Percentiles rank a stretch among this genome's conserved stretches.
phyloP scores from a whole-genome alignment of 2,329 filamentous ascomycete species.

The Westerdykella ornata region DNA sequence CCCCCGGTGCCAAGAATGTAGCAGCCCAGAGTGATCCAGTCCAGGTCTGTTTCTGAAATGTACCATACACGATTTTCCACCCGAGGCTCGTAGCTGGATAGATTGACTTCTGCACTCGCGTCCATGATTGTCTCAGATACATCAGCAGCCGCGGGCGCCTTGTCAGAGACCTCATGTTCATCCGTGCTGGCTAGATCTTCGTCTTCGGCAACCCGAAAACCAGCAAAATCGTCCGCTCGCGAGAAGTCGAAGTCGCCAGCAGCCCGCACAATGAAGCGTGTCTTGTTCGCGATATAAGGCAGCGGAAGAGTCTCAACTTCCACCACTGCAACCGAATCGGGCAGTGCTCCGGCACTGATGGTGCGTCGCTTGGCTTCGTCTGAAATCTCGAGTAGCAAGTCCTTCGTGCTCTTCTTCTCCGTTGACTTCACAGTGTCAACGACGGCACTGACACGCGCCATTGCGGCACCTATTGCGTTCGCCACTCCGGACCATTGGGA shows the following conservation, averaged over 20 bases:
- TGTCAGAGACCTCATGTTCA: slow-evolving; percentile 3
- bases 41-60: slow-evolving; percentile 42
- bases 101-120: slow-evolving; percentile 17
- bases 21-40: slow-evolving; percentile 44
- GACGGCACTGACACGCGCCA: slow-evolving; percentile 49
- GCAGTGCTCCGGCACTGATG: slow-evolving; percentile 33
- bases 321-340: slow-evolving; percentile 27
- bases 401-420: slow-evolving; percentile 29
- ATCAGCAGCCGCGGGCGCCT: slow-evolving; percentile 13
- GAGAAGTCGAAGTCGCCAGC: slow-evolving; percentile 46
- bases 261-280: slow-evolving; percentile 49
- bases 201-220: slow-evolving; percentile 7
- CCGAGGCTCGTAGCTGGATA: slow-evolving; percentile 37
- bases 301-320: slow-evolving; percentile 48
- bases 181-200: slow-evolving; percentile 5
- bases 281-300: slow-evolving; percentile 49
- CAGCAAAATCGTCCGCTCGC: slow-evolving; percentile 25
- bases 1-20: slow-evolving; percentile 47
- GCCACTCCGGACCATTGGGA: slow-evolving; percentile 54
- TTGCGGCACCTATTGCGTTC: slow-evolving; percentile 60
- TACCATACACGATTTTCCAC: slow-evolving; percentile 39
- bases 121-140: slow-evolving; percentile 11
- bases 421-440: slow-evolving; percentile 40
- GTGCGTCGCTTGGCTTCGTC: slow-evolving; percentile 37
- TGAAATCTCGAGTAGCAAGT: slow-evolving; percentile 33